Percentiles rank a stretch among this genome's conserved stretches.
Evolutionary conservation across 495 filamentous ascomycete genomes (phyloP).

Genomic region (Lichina pygmaea): DNA sequence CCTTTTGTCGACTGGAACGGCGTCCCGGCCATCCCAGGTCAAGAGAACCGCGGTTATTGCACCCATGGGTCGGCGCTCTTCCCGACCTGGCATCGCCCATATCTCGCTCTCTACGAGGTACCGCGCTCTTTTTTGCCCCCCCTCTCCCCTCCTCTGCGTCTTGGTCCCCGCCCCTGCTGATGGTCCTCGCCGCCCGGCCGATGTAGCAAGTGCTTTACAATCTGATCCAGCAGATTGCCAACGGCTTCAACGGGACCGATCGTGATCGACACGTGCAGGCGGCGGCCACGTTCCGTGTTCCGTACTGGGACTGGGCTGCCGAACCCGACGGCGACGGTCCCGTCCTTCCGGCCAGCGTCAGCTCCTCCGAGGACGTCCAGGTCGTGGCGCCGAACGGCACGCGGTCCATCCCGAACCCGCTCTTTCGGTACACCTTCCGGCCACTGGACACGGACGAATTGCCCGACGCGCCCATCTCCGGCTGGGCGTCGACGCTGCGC

Average conservation of each 20-base stretch:
- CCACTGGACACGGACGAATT: constrained; percentile 18
- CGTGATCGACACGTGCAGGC: constrained; percentile 20
- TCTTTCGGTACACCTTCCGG: constrained; percentile 6
- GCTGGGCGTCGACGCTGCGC: constrained; percentile 21
- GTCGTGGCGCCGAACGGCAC: constrained; percentile 25
- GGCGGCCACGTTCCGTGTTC: constrained; percentile 28
- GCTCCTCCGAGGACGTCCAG: constrained; percentile 14
- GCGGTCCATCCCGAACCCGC: constrained; percentile 4
- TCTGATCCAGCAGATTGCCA: constrained; percentile 22
- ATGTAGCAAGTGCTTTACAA: constrained; percentile 27
- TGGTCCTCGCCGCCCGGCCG: too few relatives aligned
- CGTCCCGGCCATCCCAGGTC: constrained; percentile 20
- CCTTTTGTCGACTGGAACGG: constrained; percentile 29
- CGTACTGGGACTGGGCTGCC: constrained; percentile 44
- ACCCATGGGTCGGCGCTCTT: constrained; percentile 37
- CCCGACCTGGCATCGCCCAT: constrained; percentile 45
- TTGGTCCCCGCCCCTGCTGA: too few relatives aligned
- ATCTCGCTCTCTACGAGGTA: constrained; percentile 41
- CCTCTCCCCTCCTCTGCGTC: too few relatives aligned
- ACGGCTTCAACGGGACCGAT: constrained; percentile 18
- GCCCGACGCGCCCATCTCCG: constrained; percentile 16
- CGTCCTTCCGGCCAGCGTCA: constrained; percentile 21
- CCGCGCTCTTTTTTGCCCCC: neutral
- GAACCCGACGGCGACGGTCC: constrained; percentile 17
- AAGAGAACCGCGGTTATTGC: constrained; percentile 30